phyloP scores from a whole-genome alignment of 768 basidiomycete genomes.

The Boletus rubescentipes region DNA sequence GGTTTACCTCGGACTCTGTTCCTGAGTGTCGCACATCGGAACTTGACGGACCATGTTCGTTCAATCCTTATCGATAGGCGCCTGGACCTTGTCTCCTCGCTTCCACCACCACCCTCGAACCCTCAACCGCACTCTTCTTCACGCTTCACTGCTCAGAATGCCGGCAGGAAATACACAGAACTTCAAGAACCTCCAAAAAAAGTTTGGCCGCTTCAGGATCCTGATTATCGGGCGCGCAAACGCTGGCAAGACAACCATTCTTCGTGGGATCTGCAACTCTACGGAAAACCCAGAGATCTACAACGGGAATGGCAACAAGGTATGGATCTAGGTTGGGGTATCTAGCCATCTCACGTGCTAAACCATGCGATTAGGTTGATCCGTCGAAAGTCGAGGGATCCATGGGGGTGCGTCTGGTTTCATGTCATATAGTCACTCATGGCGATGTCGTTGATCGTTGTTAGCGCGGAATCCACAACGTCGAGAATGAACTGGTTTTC shows the following conservation, averaged over 20 bases:
- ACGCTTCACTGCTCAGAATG: no score
- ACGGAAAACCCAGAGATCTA: neutral
- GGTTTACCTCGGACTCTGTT: no score
- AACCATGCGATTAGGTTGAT: neutral
- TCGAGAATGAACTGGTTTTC: neutral
- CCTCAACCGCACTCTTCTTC: no score
- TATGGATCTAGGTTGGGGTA: neutral
- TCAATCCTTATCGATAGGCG: no score
- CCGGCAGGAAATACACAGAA: no score
- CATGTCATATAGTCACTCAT: neutral
- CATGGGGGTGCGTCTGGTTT: neutral
- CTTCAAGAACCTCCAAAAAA: no score
- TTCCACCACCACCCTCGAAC: no score
- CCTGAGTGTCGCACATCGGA: no score
- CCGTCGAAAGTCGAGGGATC: neutral
- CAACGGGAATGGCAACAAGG: neutral
- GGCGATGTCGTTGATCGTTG: neutral
- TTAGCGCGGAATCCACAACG: neutral
- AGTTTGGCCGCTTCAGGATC: no score
- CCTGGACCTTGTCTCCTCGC: no score
- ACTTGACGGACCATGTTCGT: no score
- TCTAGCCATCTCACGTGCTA: neutral
- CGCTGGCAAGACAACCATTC: neutral
- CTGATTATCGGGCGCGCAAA: neutral
- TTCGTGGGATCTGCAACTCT: neutral